These are phyloP conservation scores for Cercospora nicotianae DNA, from an alignment of 2,329 filamentous ascomycete genomes.

Conservation along the genomic window DNA sequence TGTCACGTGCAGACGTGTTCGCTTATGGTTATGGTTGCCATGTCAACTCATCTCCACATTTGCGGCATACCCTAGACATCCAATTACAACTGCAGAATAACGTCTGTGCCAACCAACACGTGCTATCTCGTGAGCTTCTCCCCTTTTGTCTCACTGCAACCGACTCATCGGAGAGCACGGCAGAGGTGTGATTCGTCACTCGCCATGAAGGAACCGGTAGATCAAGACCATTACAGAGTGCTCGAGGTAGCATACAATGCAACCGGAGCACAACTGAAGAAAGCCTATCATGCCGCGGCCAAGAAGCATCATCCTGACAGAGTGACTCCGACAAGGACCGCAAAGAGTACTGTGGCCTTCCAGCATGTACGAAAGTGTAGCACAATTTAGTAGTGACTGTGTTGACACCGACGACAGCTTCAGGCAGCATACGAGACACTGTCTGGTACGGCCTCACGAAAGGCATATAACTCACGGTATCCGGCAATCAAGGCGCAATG, in stretches of 20 bases:
- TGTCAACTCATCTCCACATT: background rate
- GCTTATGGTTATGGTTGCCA: background rate
- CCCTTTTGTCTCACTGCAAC: background rate
- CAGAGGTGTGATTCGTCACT: background rate
- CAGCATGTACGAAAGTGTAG: slow-evolving; percentile 1
- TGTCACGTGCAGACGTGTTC: background rate
- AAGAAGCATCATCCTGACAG: slow-evolving; percentile 12
- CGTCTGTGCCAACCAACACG: background rate
- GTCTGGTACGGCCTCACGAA: background rate
- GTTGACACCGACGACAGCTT: background rate
- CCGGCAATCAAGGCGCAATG: slow-evolving; percentile 12
- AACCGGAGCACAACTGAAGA: background rate
- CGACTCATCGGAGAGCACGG: background rate
- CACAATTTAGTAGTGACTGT: background rate
- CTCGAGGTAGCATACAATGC: slow-evolving; percentile 7
- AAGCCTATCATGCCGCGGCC: slow-evolving; percentile 9
- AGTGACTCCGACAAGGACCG: background rate
- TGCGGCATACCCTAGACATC: background rate
- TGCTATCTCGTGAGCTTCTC: background rate
- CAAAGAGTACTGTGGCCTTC: background rate
- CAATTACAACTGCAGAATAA: background rate
- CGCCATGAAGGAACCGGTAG: slow-evolving; percentile 8
- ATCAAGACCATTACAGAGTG: slow-evolving; percentile 14
- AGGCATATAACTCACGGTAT: background rate
- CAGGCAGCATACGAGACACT: slow-evolving; percentile 7